Evolutionary conservation across 2,329 filamentous ascomycete genomes (phyloP).

Genomic region (Ophioceras dolichostomum): DNA sequence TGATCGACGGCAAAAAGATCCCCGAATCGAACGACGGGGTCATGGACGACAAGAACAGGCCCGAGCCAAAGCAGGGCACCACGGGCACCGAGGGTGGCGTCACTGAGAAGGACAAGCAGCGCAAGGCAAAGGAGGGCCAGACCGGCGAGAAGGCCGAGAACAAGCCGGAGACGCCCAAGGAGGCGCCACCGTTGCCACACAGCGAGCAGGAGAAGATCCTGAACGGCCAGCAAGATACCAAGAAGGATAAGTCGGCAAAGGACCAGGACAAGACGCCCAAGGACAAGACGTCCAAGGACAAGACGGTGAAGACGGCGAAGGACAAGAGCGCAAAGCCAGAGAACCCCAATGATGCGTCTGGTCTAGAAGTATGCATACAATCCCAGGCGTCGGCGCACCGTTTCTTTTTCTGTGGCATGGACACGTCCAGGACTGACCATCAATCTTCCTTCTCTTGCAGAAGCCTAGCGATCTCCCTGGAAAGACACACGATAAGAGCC

Average conservation of each 20-base stretch:
- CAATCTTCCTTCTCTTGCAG: slow-evolving; percentile 24
- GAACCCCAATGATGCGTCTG: slow-evolving; percentile 29
- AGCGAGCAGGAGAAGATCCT: slow-evolving; percentile 62
- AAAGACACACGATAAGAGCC: slow-evolving; percentile 62
- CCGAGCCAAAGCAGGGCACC: slow-evolving; percentile 69
- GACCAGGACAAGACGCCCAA: slow-evolving; percentile 20
- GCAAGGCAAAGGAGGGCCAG: slow-evolving; percentile 53
- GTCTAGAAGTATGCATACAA: slow-evolving; percentile 42
- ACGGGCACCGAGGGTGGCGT: slow-evolving; percentile 85
- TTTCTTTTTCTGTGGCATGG: too few relatives aligned
- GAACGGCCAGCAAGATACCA: slow-evolving; percentile 23
- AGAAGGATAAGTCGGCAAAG: slow-evolving; percentile 19
- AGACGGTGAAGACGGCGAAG: slow-evolving; percentile 23
- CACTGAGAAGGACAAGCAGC: slow-evolving; percentile 71
- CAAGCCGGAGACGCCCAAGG: slow-evolving; percentile 73
- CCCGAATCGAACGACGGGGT: slow-evolving; percentile 64
- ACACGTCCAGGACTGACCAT: neutral
- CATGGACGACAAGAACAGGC: slow-evolving; percentile 78
- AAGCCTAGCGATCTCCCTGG: slow-evolving; percentile 74
- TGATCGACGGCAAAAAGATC: slow-evolving; percentile 48
- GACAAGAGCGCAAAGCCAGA: too few relatives aligned
- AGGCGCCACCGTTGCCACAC: slow-evolving; percentile 69
- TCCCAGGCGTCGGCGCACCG: slow-evolving; percentile 4
- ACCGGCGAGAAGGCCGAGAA: slow-evolving; percentile 57
- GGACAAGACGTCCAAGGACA: slow-evolving; percentile 26